phyloP scores from a whole-genome alignment of 768 basidiomycete genomes.

The Hygrocybe coccinea region DNA sequence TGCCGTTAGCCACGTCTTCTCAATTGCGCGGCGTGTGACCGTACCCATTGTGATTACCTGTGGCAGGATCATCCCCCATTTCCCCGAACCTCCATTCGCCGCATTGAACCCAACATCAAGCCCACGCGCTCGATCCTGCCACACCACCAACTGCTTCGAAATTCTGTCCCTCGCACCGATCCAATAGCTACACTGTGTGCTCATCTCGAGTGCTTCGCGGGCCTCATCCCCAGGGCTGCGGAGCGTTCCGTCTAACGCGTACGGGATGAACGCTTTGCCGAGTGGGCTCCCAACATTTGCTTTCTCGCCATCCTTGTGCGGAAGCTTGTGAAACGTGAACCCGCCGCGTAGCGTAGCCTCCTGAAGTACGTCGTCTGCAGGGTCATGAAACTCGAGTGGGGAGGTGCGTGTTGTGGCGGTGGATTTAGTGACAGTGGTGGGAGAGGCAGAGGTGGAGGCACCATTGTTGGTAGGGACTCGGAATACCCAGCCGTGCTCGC shows the following conservation, averaged over 20 bases:
- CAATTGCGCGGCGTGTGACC: constrained; percentile 94
- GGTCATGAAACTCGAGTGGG: constrained; percentile 52
- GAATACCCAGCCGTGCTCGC: constrained; percentile 88
- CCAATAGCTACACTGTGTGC: constrained; percentile 96
- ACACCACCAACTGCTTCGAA: constrained; percentile 87
- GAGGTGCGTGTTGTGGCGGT: constrained; percentile 36
- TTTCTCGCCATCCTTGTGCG: constrained; percentile 91
- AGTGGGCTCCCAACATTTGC: constrained; percentile 95
- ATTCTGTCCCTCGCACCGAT: constrained; percentile 91
- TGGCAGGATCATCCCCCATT: constrained; percentile 89
- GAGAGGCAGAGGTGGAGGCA: constrained; percentile 32
- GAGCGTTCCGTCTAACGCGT: constrained; percentile 80
- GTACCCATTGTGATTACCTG: constrained; percentile 99
- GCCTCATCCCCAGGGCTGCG: constrained; percentile 79
- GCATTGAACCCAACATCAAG: constrained; percentile 49
- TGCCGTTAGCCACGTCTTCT: constrained; percentile 97
- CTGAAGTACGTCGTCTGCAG: constrained; percentile 54
- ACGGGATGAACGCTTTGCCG: constrained; percentile 83
- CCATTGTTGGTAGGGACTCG: constrained; percentile 55
- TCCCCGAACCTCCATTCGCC: constrained; percentile 31
- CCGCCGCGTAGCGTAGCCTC: constrained; percentile 41
- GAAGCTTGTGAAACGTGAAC: constrained; percentile 82
- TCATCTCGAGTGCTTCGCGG: constrained; percentile 82
- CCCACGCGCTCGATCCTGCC: constrained; percentile 46
- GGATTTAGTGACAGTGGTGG: neutral